Base-by-base conservation (phyloP, 2,329 filamentous ascomycete genomes). In the Monascus ruber region DNA sequence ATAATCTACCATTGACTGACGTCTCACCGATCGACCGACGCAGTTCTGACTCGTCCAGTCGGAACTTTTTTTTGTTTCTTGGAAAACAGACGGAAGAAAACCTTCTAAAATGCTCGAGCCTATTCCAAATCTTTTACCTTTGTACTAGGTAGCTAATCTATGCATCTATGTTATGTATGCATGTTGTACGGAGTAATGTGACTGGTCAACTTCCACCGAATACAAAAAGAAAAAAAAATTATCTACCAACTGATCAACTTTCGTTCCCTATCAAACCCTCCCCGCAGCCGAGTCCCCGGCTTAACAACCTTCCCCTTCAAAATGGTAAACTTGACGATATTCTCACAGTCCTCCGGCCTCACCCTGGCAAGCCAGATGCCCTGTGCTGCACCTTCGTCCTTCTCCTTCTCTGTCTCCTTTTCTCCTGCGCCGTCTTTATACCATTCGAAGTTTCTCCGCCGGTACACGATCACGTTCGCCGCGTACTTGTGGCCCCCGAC, bases 401-500 rank as follows among this genome's bases (percentile, higher is more conserved):
- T 5, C 42, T 56, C 34, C 54, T 64, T 63, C 33, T 61, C 58
- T 10, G 63, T 59, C 35, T 59, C 50, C 31, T 58, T 49, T 2
- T 64, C 64, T 38, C 65, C 65, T 6, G 43, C 39, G 24, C 27
- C 38, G 6, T 36, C 47, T 17, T 39, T 50, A 40, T 59, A 57
- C 59, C 60, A 63, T 4, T 60, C 56, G 24, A 62, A 56, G 45
- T 59, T 63, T 5, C 71, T 69, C 11, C 74, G 73, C 6, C 91
- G 76, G 61, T 98, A 96, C 1, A 98, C 72, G 69, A 98, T 84
- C 51, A 96, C 78, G 54, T 98, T 98, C 26, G 91, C 91, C 35
- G 81, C 80, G 65, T 94, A 96, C 68, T 95, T 95, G 69, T 98
- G 91, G 0, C 91, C 91, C 26, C 91, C 91, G 2, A 95, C 87